Evolutionary conservation across 2,329 filamentous ascomycete genomes (phyloP), one percentile per base, ranked within the genome.

Genomic region (Neoascochyta sp.): DNA sequence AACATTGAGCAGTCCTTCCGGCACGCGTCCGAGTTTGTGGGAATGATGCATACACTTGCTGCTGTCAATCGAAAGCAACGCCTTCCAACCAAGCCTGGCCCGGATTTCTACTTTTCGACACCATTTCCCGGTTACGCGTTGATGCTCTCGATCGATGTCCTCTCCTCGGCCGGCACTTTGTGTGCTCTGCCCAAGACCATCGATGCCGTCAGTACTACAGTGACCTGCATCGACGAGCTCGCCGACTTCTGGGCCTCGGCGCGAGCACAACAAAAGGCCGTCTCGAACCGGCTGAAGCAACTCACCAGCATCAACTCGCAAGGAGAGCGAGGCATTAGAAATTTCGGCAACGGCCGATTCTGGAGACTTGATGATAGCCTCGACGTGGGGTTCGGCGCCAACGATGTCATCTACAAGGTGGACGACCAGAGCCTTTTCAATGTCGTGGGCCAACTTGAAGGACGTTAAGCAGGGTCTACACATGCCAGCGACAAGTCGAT

Each of bases 91-190:
- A 57, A 25, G 46, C 19, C 39, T 12, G 27, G 41, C 12, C 26
- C 50, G n/a, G 43, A 68, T 16, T 54, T 57, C 33, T 43, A 60
- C 4, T 70, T 75, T 22, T 72, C 76, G 0, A 57, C 53, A 17
- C 79, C 81, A 0, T 78, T 81, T 39, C 66, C 77, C 11, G 76
- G 75, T n/a, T 76, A 76, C 41, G 72, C 74, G 5, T 71, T 82
- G 14, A 65, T 80, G 18, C 72, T 78, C 26, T 80, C 81, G 0
- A 68, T 81, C 18, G 83, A 87, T 45, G 75, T 84, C 1, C 66
- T 85, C 32, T 76, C 76, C 9, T 75, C 80, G 0, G 75, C 73
- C 4, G 77, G 80, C 1, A 50, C 45, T 7, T 37, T 50, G 7
- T 27, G 47, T 4, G 45, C 44, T 1, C 55, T 80, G 5, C 60